These are phyloP conservation scores for Hypsizygus marmoreus DNA, from an alignment of 768 basidiomycete species.

Conservation along the genomic window DNA sequence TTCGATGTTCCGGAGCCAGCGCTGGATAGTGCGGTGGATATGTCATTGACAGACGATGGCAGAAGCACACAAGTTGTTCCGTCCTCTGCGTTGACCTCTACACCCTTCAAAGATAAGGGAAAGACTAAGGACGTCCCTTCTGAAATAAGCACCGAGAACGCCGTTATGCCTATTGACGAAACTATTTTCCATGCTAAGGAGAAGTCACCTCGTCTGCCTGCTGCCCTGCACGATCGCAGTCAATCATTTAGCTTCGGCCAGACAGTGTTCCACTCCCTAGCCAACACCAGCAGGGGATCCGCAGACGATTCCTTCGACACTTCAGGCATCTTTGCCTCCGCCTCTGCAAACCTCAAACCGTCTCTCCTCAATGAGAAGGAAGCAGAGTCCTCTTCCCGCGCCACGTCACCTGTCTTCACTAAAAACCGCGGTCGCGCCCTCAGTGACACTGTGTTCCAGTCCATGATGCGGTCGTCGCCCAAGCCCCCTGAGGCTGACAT, in stretches of 20 bases:
- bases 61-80: constrained; percentile 16
- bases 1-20: constrained; percentile 40
- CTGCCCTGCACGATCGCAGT: constrained; percentile 53
- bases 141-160: constrained; percentile 17
- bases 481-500: constrained; percentile 60
- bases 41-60: constrained; percentile 32
- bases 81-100: constrained; percentile 41
- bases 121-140: constrained; percentile 32
- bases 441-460: constrained; percentile 67
- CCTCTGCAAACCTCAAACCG: constrained; percentile 34
- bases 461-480: constrained; percentile 46
- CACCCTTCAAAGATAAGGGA: constrained; percentile 41
- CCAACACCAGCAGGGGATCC: constrained; percentile 20
- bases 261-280: constrained; percentile 59
- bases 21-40: constrained; percentile 34
- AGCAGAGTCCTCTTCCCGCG: constrained; percentile 21
- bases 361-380: constrained; percentile 25
- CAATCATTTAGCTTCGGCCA: constrained; percentile 73
- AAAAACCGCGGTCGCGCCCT: constrained; percentile 54
- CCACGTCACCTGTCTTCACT: constrained; percentile 24
- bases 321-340: constrained; percentile 28
- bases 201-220: constrained; percentile 33
- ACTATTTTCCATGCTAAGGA: constrained; percentile 47
- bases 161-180: constrained; percentile 37
- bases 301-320: constrained; percentile 18